Evolutionary conservation across 2,329 filamentous ascomycete genomes (phyloP).

Genomic region (Venturia pyrina): DNA sequence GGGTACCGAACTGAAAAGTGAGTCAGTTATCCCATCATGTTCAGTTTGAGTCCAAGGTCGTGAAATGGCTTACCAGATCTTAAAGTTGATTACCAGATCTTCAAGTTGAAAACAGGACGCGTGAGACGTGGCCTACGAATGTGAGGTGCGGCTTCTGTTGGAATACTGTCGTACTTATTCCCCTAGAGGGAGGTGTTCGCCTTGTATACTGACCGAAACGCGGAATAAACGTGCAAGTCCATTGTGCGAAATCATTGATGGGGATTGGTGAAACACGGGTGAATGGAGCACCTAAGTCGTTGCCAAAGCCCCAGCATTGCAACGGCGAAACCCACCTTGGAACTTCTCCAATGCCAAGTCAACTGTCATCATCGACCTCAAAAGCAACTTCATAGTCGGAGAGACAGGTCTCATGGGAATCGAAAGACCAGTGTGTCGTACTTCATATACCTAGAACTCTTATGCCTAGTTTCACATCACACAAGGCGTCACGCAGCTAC

Average conservation of each 20-base stretch:
- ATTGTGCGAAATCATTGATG: background rate
- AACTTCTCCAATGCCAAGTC: no score
- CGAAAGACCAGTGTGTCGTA: background rate
- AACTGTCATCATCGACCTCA: background rate
- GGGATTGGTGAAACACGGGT: background rate
- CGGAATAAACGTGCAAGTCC: background rate
- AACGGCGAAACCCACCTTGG: no score
- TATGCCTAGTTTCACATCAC: background rate
- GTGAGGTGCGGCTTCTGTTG: no score
- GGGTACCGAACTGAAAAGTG: background rate
- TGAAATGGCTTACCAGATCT: background rate
- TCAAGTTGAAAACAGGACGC: background rate
- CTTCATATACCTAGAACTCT: background rate
- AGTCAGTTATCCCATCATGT: background rate
- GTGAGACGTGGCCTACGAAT: background rate
- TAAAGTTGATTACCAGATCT: background rate
- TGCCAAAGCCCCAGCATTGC: no score
- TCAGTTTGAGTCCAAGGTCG: background rate
- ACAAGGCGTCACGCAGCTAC: background rate
- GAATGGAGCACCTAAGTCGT: no score
- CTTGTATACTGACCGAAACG: background rate
- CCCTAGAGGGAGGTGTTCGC: background rate
- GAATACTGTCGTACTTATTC: background rate
- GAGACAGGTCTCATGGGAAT: background rate
- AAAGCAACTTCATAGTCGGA: background rate